Evolutionary conservation across 768 basidiomycete genomes (phyloP), one percentile per base, ranked within the genome.

Genomic region (Suillus weaverae): DNA sequence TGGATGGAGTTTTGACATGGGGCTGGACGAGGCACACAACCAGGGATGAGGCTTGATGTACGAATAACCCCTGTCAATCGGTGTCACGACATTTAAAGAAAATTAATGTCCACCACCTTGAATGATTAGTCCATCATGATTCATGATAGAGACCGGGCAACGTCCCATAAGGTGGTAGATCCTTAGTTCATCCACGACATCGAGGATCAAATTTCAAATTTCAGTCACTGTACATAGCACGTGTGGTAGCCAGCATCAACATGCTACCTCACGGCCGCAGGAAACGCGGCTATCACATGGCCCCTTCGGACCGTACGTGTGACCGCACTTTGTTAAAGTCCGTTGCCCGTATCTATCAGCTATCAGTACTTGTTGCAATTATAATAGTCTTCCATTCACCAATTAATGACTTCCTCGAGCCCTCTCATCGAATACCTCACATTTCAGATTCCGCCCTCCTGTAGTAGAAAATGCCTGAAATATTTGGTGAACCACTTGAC

Each of bases 401-500:
- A 20, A 26, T 26, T 26, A 26, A 53, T 53, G 51, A 20, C 5
- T 32, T 53, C 18, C 30, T 0, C 26, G 14, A 53, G 48, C 16
- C 9, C 26, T 51, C 50, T 20, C 20, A 53, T 33, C 51, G 3
- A 53, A 53, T 10, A 32, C 10, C 18, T 1, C 50, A 30, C 26
- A 32, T 53, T 33, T 20, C 51, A 39, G 38, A 30, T 35, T 38
- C 14, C 9, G 0, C 16, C 26, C 22, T 30, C 36, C 14, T 38
- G 55, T 16, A 57, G 13, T 22, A n/a, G 10, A 30, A 38, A 50
- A 72, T 73, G 70, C 39, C 71, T 43, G 73, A 79, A 63, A 73
- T 75, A 69, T 68, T 69, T 20, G 69, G 72, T 22, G 72, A 65
- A 13, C 63, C 68, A 39, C 62, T 75, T 16, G 69, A 83, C 53